Evolutionary conservation across 306 rosid genomes (phyloP).

Genomic region (Fagus sylvatica): DNA sequence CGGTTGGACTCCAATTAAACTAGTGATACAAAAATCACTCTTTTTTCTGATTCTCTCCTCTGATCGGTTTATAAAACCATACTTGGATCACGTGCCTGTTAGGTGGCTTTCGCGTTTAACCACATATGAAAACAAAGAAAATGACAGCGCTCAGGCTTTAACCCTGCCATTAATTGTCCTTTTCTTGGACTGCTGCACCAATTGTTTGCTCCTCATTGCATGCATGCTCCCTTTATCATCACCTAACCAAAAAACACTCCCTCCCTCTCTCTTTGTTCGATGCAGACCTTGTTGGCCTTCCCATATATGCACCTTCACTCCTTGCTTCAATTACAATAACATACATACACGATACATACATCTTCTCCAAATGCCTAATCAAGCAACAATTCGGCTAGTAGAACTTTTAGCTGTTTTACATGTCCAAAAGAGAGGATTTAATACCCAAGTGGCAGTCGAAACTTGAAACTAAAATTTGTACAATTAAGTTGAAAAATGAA

Average conservation of each 20-base stretch:
- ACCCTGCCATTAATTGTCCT: slow-evolving; percentile 53
- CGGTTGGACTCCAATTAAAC: too few species aligned
- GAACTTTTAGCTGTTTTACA: background rate
- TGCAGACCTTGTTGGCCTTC: background rate
- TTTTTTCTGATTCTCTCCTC: too few species aligned
- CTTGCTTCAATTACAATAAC: too few species aligned
- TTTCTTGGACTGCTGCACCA: slow-evolving; percentile 52
- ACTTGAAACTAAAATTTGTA: background rate
- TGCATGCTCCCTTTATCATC: slow-evolving; percentile 19
- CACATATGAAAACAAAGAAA: background rate
- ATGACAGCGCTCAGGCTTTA: slow-evolving; percentile 5
- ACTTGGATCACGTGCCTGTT: slow-evolving; percentile 61
- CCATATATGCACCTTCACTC: too few species aligned
- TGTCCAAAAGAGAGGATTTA: too few species aligned
- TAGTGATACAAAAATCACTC: too few species aligned
- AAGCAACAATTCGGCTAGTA: background rate
- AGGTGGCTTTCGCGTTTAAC: slow-evolving; percentile 40
- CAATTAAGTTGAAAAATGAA: background rate
- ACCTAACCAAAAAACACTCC: background rate
- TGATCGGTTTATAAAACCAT: slow-evolving; percentile 15
- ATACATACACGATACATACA: background rate
- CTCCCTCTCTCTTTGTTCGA: slow-evolving; percentile 10
- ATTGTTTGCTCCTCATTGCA: slow-evolving; percentile 31
- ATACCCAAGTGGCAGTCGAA: too few species aligned
- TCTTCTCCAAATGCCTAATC: background rate